A percentile compares a stretch with the other conserved stretches of the same genome.
phyloP scores from a whole-genome alignment of 768 basidiomycete species.

The Collybia sp. region DNA sequence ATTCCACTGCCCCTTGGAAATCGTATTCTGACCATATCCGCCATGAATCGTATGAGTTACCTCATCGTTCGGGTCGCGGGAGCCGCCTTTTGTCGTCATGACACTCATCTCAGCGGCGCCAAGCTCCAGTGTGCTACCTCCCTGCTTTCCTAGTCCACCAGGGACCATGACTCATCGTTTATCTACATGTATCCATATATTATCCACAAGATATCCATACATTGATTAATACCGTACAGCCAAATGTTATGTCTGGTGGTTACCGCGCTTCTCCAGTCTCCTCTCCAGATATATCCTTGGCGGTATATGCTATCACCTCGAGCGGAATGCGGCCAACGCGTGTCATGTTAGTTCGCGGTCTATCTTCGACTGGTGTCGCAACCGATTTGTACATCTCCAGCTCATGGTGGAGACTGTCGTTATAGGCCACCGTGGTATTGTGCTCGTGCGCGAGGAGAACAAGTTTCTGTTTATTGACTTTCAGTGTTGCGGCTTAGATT shows the following conservation, averaged over 20 bases:
- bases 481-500: not conserved
- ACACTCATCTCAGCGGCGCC: no score
- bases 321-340: constrained; percentile 41
- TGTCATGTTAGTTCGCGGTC: constrained; percentile 52
- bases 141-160: no score
- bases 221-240: constrained; percentile 9
- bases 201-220: no score
- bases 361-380: constrained; percentile 39
- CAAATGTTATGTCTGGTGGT: no score
- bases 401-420: constrained; percentile 46
- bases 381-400: constrained; percentile 60
- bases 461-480: constrained; percentile 36
- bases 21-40: constrained; percentile 7
- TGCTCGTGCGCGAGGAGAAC: constrained; percentile 41
- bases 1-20: constrained; percentile 8
- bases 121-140: no score
- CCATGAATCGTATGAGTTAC: constrained; percentile 9
- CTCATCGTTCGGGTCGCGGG: constrained; percentile 7
- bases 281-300: no score
- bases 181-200: no score
- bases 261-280: no score
- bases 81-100: no score
- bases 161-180: no score
- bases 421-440: constrained; percentile 37
- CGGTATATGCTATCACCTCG: no score